These are phyloP conservation scores for Paramecium bursaria DNA, from an alignment of 73 alveolate species.

Conservation along the genomic window DNA sequence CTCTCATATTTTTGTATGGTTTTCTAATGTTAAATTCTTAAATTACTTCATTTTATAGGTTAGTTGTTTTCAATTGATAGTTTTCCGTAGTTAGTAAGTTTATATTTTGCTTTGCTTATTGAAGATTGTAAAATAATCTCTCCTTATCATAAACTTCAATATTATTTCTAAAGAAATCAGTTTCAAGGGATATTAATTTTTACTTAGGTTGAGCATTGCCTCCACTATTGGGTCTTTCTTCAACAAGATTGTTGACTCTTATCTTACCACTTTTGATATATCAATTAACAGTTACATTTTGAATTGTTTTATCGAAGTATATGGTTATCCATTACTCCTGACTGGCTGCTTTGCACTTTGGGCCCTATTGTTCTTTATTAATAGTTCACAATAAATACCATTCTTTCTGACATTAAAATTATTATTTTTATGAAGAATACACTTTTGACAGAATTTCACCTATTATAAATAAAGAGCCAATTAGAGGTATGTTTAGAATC, in stretches of 20 bases:
- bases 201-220: background rate
- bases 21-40: background rate
- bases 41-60: constrained; percentile 28
- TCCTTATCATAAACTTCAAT: constrained; percentile 58
- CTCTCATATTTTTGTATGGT: constrained; percentile 41
- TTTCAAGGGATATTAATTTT: constrained; percentile 5
- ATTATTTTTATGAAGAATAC: too few species aligned
- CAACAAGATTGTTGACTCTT: constrained; percentile 27
- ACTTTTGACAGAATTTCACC: too few species aligned
- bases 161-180: constrained; percentile 56
- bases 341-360: too few species aligned
- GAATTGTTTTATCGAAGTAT: constrained; percentile 20
- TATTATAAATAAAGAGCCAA: too few species aligned
- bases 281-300: constrained; percentile 46
- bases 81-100: constrained; percentile 14
- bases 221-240: constrained; percentile 59
- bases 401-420: too few species aligned
- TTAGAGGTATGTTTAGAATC: too few species aligned
- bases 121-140: constrained; percentile 41
- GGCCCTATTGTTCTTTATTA: too few species aligned
- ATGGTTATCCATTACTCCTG: background rate
- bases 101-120: constrained; percentile 11
- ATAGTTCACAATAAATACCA: too few species aligned
- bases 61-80: constrained; percentile 41
- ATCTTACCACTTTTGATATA: constrained; percentile 2